Evolutionary conservation across 192 early-diverging fungal species (phyloP).

Genomic region (Backusella macrospora): DNA sequence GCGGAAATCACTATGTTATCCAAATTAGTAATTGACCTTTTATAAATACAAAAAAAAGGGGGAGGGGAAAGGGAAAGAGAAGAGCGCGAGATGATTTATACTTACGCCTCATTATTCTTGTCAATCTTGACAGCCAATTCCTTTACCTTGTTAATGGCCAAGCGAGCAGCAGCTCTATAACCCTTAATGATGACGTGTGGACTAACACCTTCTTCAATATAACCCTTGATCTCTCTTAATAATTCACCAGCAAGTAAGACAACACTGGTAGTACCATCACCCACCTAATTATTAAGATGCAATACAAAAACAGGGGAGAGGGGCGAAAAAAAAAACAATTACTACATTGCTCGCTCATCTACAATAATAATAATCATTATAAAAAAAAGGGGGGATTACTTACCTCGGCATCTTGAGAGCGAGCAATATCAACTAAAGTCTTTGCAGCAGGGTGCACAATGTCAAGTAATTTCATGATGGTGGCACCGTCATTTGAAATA

Average conservation of each 20-base stretch:
- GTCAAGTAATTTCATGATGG: constrained; percentile 96
- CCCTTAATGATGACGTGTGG: constrained; percentile 96
- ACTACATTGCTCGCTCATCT: too few relatives aligned
- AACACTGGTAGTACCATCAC: constrained; percentile 98
- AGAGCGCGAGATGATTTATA: not conserved
- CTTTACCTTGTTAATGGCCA: constrained; percentile 92
- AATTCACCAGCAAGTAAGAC: constrained; percentile 96
- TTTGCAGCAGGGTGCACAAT: constrained; percentile 99
- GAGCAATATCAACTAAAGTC: constrained; percentile 96
- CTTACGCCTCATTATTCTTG: constrained; percentile 70
- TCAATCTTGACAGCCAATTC: constrained; percentile 90
- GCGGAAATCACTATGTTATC: constrained; percentile 89
- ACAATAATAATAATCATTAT: too few relatives aligned
- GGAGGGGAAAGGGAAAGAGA: not conserved
- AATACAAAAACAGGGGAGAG: not conserved
- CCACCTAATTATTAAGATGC: constrained; percentile 58
- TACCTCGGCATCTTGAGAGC: constrained; percentile 90
- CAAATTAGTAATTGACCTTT: too few relatives aligned
- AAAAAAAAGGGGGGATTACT: too few relatives aligned
- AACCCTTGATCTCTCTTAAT: constrained; percentile 91
- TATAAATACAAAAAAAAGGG: not conserved
- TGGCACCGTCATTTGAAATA: constrained; percentile 99
- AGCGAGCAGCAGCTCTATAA: constrained; percentile 87
- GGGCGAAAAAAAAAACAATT: too few relatives aligned
- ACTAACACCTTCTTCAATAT: constrained; percentile 93